phyloP scores from a whole-genome alignment of 176 grass and related monocot species.

The Canna indica region DNA sequence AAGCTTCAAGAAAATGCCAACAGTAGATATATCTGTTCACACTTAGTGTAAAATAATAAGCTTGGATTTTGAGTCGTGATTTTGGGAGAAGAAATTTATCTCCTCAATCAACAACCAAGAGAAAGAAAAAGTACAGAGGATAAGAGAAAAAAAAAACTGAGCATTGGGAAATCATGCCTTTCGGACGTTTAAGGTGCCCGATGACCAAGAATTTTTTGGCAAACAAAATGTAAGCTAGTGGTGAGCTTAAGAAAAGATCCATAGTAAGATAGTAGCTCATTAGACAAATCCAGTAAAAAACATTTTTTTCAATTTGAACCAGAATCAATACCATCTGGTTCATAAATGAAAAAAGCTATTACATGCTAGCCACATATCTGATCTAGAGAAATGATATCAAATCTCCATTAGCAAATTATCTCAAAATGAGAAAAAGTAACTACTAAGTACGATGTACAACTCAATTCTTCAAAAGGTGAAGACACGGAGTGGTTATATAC shows the following conservation, averaged over 20 bases:
- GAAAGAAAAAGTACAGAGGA: no score
- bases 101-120: no score
- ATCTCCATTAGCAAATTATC: neutral
- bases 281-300: neutral
- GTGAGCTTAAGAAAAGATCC: neutral
- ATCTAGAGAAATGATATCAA: neutral
- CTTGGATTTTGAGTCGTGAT: neutral
- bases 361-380: neutral
- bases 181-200: neutral
- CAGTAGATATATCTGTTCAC: no score
- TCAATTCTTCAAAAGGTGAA: neutral
- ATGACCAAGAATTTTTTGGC: neutral
- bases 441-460: neutral
- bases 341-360: neutral
- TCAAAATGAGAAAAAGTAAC: neutral
- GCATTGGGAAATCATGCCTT: no score
- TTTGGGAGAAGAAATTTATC: neutral
- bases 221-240: neutral
- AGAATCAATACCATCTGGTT: neutral
- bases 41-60: neutral
- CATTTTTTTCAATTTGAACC: neutral
- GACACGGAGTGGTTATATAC: constrained; percentile 24
- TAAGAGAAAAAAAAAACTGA: no score
- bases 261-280: neutral
- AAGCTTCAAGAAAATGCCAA: neutral